Percentiles rank a stretch among this genome's conserved stretches.
Evolutionary conservation across 2,329 filamentous ascomycete species (phyloP).

Genomic region (Mollisiaceae sp.): DNA sequence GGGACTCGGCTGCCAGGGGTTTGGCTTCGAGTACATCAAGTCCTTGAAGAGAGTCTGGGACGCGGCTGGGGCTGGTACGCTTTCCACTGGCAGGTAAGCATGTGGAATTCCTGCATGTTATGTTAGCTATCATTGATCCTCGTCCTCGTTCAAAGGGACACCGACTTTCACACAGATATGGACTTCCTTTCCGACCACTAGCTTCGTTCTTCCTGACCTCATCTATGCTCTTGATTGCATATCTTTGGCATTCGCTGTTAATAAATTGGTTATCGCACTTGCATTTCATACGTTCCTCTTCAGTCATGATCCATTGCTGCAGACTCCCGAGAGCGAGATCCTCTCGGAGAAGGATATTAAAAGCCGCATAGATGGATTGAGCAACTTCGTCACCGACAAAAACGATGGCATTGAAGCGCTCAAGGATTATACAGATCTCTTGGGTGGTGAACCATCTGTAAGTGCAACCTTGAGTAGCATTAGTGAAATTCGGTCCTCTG

Average conservation of each 20-base stretch:
- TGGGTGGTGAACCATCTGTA: slow-evolving; percentile 49
- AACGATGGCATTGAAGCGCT: slow-evolving; percentile 48
- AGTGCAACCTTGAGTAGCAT: slow-evolving; percentile 43
- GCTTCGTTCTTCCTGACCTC: slow-evolving; percentile 30
- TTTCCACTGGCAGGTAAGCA: slow-evolving; percentile 43
- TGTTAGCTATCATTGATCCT: neutral
- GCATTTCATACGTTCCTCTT: slow-evolving; percentile 42
- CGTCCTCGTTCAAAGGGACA: neutral
- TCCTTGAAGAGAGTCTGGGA: slow-evolving; percentile 42
- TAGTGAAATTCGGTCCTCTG: neutral
- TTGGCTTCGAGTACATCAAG: slow-evolving; percentile 37
- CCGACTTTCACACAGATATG: slow-evolving; percentile 32
- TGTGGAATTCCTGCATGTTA: slow-evolving; percentile 43
- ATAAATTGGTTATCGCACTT: slow-evolving; percentile 49
- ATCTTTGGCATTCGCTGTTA: slow-evolving; percentile 41
- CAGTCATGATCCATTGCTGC: slow-evolving; percentile 46
- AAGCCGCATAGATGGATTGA: slow-evolving; percentile 48
- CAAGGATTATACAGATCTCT: slow-evolving; percentile 51
- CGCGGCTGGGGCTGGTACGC: slow-evolving; percentile 40
- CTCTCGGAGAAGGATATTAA: slow-evolving; percentile 51
- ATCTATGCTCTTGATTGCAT: slow-evolving; percentile 35
- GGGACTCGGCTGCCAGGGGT: slow-evolving; percentile 47
- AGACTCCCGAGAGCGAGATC: slow-evolving; percentile 47
- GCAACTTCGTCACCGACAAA: slow-evolving; percentile 50
- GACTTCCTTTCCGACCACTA: slow-evolving; percentile 20